A percentile compares a stretch with the other conserved stretches of the same genome.
These are phyloP conservation scores for Phytopythium helicoides DNA, from an alignment of 352 stramenopile species.

Conservation along the genomic window DNA sequence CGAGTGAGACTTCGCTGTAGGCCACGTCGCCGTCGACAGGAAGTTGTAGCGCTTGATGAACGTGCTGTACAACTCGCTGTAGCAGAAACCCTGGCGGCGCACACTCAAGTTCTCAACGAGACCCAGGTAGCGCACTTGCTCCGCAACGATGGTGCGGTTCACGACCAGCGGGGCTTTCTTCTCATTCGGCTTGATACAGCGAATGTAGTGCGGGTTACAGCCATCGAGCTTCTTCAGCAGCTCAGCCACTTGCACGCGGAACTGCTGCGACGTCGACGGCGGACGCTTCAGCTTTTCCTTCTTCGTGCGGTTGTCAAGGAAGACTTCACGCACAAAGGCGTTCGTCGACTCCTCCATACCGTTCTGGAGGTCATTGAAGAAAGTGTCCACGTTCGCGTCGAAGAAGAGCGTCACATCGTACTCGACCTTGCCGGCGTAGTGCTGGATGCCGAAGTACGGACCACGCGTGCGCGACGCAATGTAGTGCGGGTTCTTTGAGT, in stretches of 20 bases:
- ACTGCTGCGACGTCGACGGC: slow-evolving; percentile 83
- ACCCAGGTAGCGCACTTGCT: slow-evolving; percentile 81
- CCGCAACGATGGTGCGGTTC: slow-evolving; percentile 61
- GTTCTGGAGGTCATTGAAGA: slow-evolving; percentile 79
- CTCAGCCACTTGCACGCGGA: slow-evolving; percentile 72
- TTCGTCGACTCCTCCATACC: slow-evolving; percentile 73
- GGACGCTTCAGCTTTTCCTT: slow-evolving; percentile 83
- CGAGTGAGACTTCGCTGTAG: slow-evolving; percentile 56
- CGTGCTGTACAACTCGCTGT: slow-evolving; percentile 72
- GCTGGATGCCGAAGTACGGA: slow-evolving; percentile 74
- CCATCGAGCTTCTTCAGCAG: slow-evolving; percentile 83
- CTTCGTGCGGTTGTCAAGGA: slow-evolving; percentile 74
- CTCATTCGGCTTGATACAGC: slow-evolving; percentile 91
- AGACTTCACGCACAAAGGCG: slow-evolving; percentile 73
- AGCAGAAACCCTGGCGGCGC: slow-evolving; percentile 82
- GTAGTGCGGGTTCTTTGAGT: slow-evolving; percentile 74
- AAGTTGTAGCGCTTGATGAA: slow-evolving; percentile 89
- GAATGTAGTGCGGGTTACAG: slow-evolving; percentile 90
- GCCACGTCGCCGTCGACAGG: slow-evolving; percentile 74
- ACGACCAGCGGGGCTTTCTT: slow-evolving; percentile 74
- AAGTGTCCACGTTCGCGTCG: slow-evolving; percentile 82
- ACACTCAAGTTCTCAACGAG: slow-evolving; percentile 84
- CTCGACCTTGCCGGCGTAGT: slow-evolving; percentile 86
- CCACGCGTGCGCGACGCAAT: slow-evolving; percentile 65
- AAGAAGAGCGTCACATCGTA: slow-evolving; percentile 87